Percentiles rank a stretch among this genome's conserved stretches.
These are phyloP conservation scores for Ceratocystis harringtonii DNA, from an alignment of 2,329 filamentous ascomycete genomes.

Conservation along the genomic window DNA sequence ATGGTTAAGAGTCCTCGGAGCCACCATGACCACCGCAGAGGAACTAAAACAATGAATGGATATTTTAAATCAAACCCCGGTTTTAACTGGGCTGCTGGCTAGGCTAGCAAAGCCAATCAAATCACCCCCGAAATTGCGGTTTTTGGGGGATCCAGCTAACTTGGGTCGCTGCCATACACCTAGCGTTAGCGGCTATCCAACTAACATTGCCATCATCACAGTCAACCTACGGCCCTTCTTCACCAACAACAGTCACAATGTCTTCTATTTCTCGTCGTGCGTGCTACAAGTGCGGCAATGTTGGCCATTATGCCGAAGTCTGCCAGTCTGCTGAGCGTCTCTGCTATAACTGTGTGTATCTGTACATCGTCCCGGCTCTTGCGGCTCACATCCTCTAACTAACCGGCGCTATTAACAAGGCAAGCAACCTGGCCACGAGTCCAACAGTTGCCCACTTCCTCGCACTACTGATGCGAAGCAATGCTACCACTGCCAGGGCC, in stretches of 20 bases:
- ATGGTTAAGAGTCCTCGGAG: not conserved
- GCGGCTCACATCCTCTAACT: not conserved
- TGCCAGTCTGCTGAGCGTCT: constrained; percentile 96
- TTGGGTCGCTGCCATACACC: no score
- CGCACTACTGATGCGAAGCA: constrained; percentile 98
- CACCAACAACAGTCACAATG: constrained; percentile 36
- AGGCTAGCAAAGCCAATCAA: not conserved
- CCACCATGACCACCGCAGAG: not conserved
- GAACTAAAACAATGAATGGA: not conserved
- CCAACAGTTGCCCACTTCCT: constrained; percentile 90
- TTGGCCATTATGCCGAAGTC: constrained; percentile 72
- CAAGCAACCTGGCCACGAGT: constrained; percentile 93
- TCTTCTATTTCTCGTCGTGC: constrained; percentile 68
- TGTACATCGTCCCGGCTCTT: not conserved
- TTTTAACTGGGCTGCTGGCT: not conserved
- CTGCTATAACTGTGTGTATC: constrained; percentile 88
- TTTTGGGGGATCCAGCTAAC: no score
- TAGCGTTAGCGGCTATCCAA: no score
- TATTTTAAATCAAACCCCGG: not conserved
- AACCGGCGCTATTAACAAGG: constrained; percentile 30
- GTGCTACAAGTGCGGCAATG: constrained; percentile 73
- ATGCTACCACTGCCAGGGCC: constrained; percentile 98
- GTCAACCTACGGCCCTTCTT: not conserved
- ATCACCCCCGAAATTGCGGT: no score
- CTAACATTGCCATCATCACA: not conserved